A percentile compares a stretch with the other conserved stretches of the same genome.
Conservation (phyloP, 306 rosid genomes). For the Sindora glabra region DNA sequence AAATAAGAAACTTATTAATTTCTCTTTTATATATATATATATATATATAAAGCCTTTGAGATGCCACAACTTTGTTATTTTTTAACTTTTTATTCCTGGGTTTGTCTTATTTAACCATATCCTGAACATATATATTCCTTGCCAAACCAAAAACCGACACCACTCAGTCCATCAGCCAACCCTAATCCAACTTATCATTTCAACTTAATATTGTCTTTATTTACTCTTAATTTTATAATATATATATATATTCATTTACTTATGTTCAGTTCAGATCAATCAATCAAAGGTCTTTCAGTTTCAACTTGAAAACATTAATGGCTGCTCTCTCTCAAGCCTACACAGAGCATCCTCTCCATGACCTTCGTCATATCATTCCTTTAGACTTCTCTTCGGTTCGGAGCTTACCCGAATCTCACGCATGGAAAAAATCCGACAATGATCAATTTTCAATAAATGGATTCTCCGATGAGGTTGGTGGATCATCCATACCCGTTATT, state of each 20-base stretch:
- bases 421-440: slow-evolving; percentile 34
- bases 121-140: slow-evolving; percentile 7
- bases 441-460: not conserved
- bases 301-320: slow-evolving; percentile 17
- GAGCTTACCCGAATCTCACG: slow-evolving; percentile 62
- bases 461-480: not conserved
- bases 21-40: not conserved
- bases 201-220: slow-evolving; percentile 17
- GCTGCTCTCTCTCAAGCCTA: slow-evolving; percentile 39
- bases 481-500: slow-evolving; percentile 37
- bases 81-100: slow-evolving; percentile 39
- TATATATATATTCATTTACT: not conserved
- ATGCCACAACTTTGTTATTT: slow-evolving; percentile 21
- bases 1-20: not conserved
- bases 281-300: not conserved
- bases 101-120: slow-evolving; percentile 36
- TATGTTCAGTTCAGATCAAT: not conserved
- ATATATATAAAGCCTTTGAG: slow-evolving; percentile 14
- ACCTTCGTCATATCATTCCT: slow-evolving; percentile 44
- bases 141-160: slow-evolving; percentile 35
- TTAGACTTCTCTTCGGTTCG: slow-evolving; percentile 41
- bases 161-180: slow-evolving; percentile 48
- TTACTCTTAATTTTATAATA: not conserved
- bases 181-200: slow-evolving; percentile 31
- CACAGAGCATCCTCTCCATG: slow-evolving; percentile 27